Conservation (phyloP, 1,284 basidiomycete species). For the Mycena citricolor region DNA sequence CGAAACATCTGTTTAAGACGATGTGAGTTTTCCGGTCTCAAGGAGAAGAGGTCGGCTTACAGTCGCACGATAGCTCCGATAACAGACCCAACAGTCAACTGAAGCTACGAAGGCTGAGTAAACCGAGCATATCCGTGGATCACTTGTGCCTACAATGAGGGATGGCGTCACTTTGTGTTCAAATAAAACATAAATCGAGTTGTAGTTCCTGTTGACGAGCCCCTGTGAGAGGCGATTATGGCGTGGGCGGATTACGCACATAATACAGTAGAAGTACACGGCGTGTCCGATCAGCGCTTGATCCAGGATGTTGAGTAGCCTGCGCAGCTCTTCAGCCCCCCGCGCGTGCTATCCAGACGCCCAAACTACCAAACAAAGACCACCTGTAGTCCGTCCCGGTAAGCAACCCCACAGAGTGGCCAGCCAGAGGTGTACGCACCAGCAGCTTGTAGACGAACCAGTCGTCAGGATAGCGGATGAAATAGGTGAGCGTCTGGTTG, state of each 20-base stretch:
- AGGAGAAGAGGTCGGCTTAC: slow-evolving; percentile 34
- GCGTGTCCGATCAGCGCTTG: slow-evolving; percentile 3
- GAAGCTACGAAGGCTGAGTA: slow-evolving; percentile 34
- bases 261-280: slow-evolving; percentile 3
- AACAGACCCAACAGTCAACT: slow-evolving; percentile 47
- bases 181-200: background rate
- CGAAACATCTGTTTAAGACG: slow-evolving; percentile 49
- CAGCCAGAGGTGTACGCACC: background rate
- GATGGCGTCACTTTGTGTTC: slow-evolving; percentile 1
- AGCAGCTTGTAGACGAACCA: background rate
- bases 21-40: background rate
- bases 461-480: slow-evolving; percentile 1
- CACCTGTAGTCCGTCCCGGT: background rate
- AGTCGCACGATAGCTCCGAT: slow-evolving; percentile 53
- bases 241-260: background rate
- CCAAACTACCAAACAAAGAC: slow-evolving; percentile 1
- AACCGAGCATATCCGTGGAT: background rate
- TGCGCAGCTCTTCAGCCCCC: too few species aligned
- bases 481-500: slow-evolving; percentile 4
- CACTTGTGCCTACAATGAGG: slow-evolving; percentile 1
- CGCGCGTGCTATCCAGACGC: too few species aligned
- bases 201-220: background rate
- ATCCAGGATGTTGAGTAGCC: slow-evolving; percentile 24
- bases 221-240: background rate
- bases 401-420: background rate